These are phyloP conservation scores for Pythium brachiatum DNA, from an alignment of 352 stramenopile species.

Conservation along the genomic window DNA sequence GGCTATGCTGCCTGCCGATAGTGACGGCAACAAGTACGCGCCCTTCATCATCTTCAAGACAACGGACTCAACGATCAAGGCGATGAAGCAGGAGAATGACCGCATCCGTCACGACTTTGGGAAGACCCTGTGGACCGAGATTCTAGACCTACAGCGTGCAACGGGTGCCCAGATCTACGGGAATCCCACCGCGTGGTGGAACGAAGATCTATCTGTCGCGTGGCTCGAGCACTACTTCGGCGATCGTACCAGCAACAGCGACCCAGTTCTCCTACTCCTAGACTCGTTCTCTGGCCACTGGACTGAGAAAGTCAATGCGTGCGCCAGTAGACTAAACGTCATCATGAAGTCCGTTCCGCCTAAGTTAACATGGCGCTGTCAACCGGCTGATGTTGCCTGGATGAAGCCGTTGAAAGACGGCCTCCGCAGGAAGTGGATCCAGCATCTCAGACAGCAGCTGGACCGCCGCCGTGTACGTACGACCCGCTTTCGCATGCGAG, in stretches of 20 bases:
- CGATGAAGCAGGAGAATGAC: constrained; percentile 15
- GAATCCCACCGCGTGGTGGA: constrained; percentile 25
- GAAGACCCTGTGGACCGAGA: constrained; percentile 14
- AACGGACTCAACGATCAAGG: background rate
- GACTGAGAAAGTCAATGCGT: constrained; percentile 18
- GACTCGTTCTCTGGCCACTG: constrained; percentile 29
- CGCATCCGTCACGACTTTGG: constrained; percentile 8
- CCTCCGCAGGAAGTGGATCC: constrained; percentile 13
- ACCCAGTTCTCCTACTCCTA: constrained; percentile 27
- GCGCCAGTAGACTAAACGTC: background rate
- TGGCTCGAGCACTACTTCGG: constrained; percentile 33
- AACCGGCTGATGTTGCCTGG: constrained; percentile 21
- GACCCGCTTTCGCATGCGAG: background rate
- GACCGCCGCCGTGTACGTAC: background rate
- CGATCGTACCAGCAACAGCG: background rate
- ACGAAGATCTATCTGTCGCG: constrained; percentile 14
- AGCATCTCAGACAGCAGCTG: constrained; percentile 12
- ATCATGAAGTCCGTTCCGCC: constrained; percentile 10
- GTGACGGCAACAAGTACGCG: constrained; percentile 24
- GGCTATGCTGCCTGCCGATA: constrained; percentile 26
- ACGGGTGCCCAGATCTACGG: constrained; percentile 21
- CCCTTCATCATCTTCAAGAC: constrained; percentile 28
- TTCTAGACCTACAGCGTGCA: background rate
- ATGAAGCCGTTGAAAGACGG: constrained; percentile 23
- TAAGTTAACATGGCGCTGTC: constrained; percentile 18